Evolutionary conservation across 441 rosid species (phyloP), one percentile per base, ranked within the genome.

Genomic region (Flueggea neowawraea): DNA sequence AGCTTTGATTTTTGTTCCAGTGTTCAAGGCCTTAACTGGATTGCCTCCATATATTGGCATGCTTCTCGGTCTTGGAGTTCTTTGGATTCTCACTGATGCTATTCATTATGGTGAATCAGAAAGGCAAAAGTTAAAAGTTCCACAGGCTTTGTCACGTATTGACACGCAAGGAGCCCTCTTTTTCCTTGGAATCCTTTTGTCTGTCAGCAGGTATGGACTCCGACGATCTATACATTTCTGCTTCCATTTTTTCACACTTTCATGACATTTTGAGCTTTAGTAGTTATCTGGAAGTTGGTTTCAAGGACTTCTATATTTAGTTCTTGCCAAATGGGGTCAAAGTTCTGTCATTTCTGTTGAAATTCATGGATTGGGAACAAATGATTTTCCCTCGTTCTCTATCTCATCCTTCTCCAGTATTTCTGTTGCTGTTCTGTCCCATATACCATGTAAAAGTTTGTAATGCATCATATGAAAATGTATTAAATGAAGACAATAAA

Each of bases 41-140:
- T 76, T 94, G 79, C 98, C 96, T 75, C 98, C 98, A 54, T 90
- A 71, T 80, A 87, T 94, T 95, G 98, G 96, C 16, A 87, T 94
- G 69, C 84, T 94, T 71, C 78, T 94, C 15, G 97, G 97, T 44
- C 98, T 94, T 36, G 95, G 98, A 79, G 97, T 90, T 68, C 96
- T 94, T 16, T 94, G 98, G 98, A 79, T 90, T 80, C 86, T 94
- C 64, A 94, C 99, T 0, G 99, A 94, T 70, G 97, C 96, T 60
- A 90, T 94, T 78, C 98, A 90, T 70, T 94, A 82, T 47, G 96
- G 98, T 33, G 95, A 94, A 77, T 88, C 96, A 6, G 94, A 89
- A 75, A 79, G 91, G 75, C 95, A 90, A 72, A 76, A 60, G 76
- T 77, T 94, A 58, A 94, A 87, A 75, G 98, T 94, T 62, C 97